Evolutionary conservation across 1,284 basidiomycete species (phyloP).

Genomic region (Ceratorhiza oryzae-sativae): DNA sequence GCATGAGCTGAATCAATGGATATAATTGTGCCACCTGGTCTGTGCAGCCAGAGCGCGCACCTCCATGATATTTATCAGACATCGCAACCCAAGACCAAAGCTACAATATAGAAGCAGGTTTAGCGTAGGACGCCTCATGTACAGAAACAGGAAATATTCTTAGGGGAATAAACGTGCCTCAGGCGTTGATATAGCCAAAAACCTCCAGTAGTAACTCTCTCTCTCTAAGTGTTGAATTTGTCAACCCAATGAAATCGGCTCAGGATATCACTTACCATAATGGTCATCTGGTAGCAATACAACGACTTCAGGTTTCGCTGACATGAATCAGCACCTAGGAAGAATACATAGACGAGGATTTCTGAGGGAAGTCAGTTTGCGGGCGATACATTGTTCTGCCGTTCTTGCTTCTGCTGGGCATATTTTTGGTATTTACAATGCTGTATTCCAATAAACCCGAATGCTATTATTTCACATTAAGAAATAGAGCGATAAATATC

Average conservation of each 20-base stretch:
- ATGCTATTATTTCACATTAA: too few relatives aligned
- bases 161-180: neutral
- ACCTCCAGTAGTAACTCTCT: constrained; percentile 13
- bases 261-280: too few relatives aligned
- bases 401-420: neutral
- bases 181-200: neutral
- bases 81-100: constrained; percentile 22
- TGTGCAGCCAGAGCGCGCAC: neutral
- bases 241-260: too few relatives aligned
- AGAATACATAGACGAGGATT: neutral
- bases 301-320: too few relatives aligned
- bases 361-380: constrained; percentile 14
- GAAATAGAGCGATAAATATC: too few relatives aligned
- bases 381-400: neutral
- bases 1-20: too few relatives aligned
- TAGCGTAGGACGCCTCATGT: too few relatives aligned
- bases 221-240: too few relatives aligned
- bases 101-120: neutral
- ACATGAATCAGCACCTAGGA: neutral
- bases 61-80: neutral
- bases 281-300: too few relatives aligned
- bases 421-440: too few relatives aligned
- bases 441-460: too few relatives aligned
- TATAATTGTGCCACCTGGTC: too few relatives aligned
- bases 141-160: neutral